Evolutionary conservation across 2,329 filamentous ascomycete genomes (phyloP).

Genomic region (Paecilomyces dactylethromorphus): DNA sequence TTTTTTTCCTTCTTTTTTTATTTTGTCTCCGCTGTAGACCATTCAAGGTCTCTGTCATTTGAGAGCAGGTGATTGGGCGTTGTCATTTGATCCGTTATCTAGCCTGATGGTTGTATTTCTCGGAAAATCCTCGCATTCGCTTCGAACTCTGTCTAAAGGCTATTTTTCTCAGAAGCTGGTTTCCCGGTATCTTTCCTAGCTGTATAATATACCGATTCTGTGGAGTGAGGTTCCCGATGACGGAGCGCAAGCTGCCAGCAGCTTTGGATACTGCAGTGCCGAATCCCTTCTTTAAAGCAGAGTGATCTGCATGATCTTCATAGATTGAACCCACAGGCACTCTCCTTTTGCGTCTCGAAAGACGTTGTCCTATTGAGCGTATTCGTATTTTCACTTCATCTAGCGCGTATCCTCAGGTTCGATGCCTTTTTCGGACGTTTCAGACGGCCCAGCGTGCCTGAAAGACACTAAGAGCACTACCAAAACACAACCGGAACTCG

Average conservation of each 20-base stretch:
- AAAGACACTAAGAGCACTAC: not conserved
- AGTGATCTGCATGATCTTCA: not conserved
- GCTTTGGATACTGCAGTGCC: not conserved
- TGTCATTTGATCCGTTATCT: conserved; percentile 3
- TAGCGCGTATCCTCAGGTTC: not conserved
- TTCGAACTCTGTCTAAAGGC: not conserved
- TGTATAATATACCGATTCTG: not conserved
- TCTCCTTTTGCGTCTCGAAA: not conserved
- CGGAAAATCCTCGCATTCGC: not conserved
- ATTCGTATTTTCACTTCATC: not conserved
- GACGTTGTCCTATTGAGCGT: not conserved
- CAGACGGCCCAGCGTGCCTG: not conserved
- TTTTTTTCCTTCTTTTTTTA: conserved; percentile 19
- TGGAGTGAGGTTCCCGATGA: not conserved
- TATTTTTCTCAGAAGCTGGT: not conserved
- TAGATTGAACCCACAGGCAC: not conserved
- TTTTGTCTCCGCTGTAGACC: conserved; percentile 23
- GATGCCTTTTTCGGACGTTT: not conserved
- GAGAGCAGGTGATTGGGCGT: conserved; percentile 3
- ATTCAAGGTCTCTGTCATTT: conserved; percentile 11
- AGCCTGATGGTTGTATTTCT: not conserved
- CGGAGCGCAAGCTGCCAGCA: not conserved
- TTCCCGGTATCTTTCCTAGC: not conserved
- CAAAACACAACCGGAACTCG: not conserved
- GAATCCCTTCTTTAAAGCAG: not conserved